A percentile compares a stretch with the other conserved stretches of the same genome.
Conservation (phyloP, 495 filamentous ascomycete species). For the Geoglossum glabrum region DNA sequence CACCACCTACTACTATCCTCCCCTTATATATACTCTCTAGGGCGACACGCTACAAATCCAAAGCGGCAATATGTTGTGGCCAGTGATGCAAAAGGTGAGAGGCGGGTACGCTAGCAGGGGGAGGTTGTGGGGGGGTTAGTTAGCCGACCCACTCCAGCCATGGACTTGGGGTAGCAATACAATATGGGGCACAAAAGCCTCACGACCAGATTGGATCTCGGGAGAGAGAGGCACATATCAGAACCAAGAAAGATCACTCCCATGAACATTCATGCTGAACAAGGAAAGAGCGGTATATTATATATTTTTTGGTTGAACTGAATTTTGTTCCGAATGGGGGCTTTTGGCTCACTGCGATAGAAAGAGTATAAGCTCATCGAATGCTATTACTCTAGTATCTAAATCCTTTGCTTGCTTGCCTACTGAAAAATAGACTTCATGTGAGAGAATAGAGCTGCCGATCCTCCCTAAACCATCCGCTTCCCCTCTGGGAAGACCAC, state of each 20-base stretch:
- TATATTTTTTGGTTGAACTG: neutral
- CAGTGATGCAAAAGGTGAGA: no score
- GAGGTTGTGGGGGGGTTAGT: no score
- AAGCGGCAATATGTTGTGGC: no score
- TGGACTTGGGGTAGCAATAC: no score
- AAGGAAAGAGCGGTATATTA: no score
- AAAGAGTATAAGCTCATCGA: neutral
- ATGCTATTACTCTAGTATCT: neutral
- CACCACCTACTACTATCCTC: no score
- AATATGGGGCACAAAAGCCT: no score
- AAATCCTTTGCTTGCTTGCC: neutral
- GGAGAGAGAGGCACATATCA: neutral
- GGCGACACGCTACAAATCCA: no score
- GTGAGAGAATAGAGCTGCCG: neutral
- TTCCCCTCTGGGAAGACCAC: constrained; percentile 19
- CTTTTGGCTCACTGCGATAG: neutral
- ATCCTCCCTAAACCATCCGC: constrained; percentile 10
- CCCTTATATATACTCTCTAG: no score
- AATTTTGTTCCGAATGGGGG: neutral
- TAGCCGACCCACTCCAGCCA: no score
- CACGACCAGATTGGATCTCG: constrained; percentile 2
- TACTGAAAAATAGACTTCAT: neutral
- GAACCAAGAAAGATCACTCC: neutral
- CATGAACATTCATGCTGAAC: neutral
- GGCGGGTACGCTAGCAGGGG: no score